Base-by-base conservation (phyloP, 2,329 filamentous ascomycete genomes). In the Nigrospora oryzae region DNA sequence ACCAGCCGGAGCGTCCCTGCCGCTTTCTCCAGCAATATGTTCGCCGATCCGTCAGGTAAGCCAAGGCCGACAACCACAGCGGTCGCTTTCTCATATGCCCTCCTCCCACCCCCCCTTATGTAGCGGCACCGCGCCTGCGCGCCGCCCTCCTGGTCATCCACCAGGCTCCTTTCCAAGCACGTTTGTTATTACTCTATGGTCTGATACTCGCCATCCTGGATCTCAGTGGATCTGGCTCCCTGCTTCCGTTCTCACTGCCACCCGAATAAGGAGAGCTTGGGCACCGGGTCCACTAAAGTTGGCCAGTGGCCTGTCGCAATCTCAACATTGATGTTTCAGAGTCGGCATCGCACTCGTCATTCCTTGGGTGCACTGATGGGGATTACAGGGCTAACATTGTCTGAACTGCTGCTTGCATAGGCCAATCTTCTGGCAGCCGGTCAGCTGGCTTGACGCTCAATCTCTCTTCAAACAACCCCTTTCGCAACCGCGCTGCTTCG, bases 401-500 rank as follows among this genome's bases (percentile, higher is more conserved):
- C 48, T 55, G 54, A 43, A 48, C 49, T 46, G 49, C 42, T 42
- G 45, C 51, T 59, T 51, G 47, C 51, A 62, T 62, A 69, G 67
- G 64, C 56, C 64, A 65, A 43, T 36, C 40, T 23, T 54, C 56
- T 53, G 51, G 52, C 49, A 52, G 65, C 55, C 72, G 67, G 52
- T 75, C 76, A 54, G 63, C 74, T 52, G 73, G 72, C 53, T 70
- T 84, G 60, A 70, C 76, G 44, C 68, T 84, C 62, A 84, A 81
- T 65, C 77, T 89, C 58, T 82, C 83, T 63, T 89, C 85, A 63
- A 89, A 89, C 74, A 90, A 90, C 62, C 86, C 86, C 50, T 90
- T 80, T 58, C 83, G 85, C 69, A 87, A 87, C 64, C 80, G 83
- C 58, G 79, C 82, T 51, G 70, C 73, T 34, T 86, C 84, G 51